A percentile compares a stretch with the other conserved stretches of the same genome.
Evolutionary conservation across 345 rosid genomes (phyloP).

Genomic region (Carallia brachiata): DNA sequence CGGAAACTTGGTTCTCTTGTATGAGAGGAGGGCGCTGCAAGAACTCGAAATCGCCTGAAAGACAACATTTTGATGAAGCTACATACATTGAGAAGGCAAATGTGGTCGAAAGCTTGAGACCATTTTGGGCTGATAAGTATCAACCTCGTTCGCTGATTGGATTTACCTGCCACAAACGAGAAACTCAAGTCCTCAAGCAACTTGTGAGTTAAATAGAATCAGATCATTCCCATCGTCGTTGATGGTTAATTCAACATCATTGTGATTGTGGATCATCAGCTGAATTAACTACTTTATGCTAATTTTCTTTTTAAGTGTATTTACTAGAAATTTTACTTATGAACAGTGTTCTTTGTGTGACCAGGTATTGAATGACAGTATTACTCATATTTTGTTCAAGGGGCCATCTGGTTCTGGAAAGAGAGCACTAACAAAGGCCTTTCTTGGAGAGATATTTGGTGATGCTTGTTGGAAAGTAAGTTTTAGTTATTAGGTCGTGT

Average conservation of each 20-base stretch:
- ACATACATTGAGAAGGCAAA: conserved; percentile 48
- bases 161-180: conserved; percentile 58
- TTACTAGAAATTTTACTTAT: neutral
- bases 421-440: conserved; percentile 53
- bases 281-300: neutral
- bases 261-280: neutral
- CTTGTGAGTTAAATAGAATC: conserved; percentile 37
- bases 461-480: conserved; percentile 50
- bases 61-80: conserved; percentile 38
- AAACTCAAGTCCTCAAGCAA: conserved; percentile 62
- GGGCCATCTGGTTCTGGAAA: conserved; percentile 70
- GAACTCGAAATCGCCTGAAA: conserved; percentile 41
- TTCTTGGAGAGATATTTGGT: conserved; percentile 51
- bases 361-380: conserved; percentile 42
- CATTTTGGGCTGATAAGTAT: conserved; percentile 72
- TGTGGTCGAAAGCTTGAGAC: conserved; percentile 53
- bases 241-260: neutral
- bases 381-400: conserved; percentile 56
- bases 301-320: neutral
- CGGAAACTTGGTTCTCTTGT: conserved; percentile 57
- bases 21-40: conserved; percentile 47
- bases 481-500: neutral
- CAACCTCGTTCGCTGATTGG: conserved; percentile 54
- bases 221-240: neutral
- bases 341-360: conserved; percentile 4